These are phyloP conservation scores for Pseudonitzschia pungens DNA, from an alignment of 108 stramenopile species.

Conservation along the genomic window DNA sequence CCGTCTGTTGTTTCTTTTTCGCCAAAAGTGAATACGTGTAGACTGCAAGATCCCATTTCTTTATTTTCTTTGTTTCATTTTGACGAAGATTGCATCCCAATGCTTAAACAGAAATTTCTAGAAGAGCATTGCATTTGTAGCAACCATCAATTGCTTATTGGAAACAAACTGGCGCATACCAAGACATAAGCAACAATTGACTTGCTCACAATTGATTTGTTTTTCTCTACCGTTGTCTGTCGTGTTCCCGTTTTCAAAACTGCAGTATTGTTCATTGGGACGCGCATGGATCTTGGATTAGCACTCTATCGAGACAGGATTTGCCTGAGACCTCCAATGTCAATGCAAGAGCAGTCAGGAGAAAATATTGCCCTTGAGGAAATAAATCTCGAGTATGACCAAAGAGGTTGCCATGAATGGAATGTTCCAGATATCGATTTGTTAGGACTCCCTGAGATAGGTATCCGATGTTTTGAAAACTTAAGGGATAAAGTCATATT, in stretches of 20 bases:
- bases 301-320: not conserved
- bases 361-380: not conserved
- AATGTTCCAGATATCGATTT: slow-evolving; percentile 12
- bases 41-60: not conserved
- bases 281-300: slow-evolving; percentile 1
- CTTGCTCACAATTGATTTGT: not conserved
- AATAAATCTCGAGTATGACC: not conserved
- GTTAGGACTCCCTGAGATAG: not conserved
- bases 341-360: not conserved
- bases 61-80: slow-evolving; percentile 6
- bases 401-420: not conserved
- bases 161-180: slow-evolving; percentile 14
- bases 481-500: not conserved
- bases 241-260: not conserved
- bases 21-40: not conserved
- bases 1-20: not conserved
- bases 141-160: slow-evolving; percentile 38
- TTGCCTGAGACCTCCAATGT: slow-evolving; percentile 5
- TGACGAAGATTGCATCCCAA: slow-evolving; percentile 47
- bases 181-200: not conserved
- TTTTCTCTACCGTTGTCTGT: not conserved
- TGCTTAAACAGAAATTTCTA: slow-evolving; percentile 54
- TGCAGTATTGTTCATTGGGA: slow-evolving; percentile 10
- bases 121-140: slow-evolving; percentile 33
- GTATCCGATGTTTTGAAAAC: not conserved